Evolutionary conservation across 495 filamentous ascomycete species (phyloP).

Genomic region (Penicillium argentinense): DNA sequence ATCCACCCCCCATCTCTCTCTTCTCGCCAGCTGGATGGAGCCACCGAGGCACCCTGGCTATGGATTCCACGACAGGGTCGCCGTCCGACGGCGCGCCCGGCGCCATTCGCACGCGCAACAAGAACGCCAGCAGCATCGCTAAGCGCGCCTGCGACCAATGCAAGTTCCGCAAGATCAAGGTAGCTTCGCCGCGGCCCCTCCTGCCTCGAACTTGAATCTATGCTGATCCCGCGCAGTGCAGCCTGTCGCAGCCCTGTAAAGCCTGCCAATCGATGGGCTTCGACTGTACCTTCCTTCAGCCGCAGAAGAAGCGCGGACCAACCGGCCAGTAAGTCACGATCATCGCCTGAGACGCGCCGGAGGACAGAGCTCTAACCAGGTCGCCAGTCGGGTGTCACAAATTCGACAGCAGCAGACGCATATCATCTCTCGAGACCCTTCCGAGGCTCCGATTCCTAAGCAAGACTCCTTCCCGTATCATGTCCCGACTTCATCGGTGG

Average conservation of each 20-base stretch:
- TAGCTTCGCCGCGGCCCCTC: conserved; percentile 14
- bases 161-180: conserved; percentile 47
- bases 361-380: conserved; percentile 5
- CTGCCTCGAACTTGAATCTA: conserved; percentile 1
- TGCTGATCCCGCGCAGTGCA: conserved; percentile 35
- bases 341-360: not conserved
- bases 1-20: conserved; percentile 1
- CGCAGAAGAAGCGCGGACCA: conserved; percentile 45
- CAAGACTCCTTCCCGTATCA: conserved; percentile 23
- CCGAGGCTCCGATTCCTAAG: conserved; percentile 13
- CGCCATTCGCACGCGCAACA: conserved; percentile 32
- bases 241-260: conserved; percentile 40
- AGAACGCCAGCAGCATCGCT: conserved; percentile 25
- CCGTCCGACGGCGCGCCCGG: conserved; percentile 15
- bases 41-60: conserved; percentile 12
- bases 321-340: conserved; percentile 38
- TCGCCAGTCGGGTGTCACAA: conserved; percentile 38
- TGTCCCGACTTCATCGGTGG: conserved; percentile 18
- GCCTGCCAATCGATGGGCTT: conserved; percentile 41
- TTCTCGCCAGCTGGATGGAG: conserved; percentile 13
- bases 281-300: conserved; percentile 46
- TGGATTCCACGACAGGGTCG: conserved; percentile 24
- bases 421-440: conserved; percentile 14
- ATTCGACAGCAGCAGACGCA: conserved; percentile 42
- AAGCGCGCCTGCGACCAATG: conserved; percentile 45